Evolutionary conservation across 192 early-diverging fungal species (phyloP).

Genomic region (Umbelopsis isabellina): DNA sequence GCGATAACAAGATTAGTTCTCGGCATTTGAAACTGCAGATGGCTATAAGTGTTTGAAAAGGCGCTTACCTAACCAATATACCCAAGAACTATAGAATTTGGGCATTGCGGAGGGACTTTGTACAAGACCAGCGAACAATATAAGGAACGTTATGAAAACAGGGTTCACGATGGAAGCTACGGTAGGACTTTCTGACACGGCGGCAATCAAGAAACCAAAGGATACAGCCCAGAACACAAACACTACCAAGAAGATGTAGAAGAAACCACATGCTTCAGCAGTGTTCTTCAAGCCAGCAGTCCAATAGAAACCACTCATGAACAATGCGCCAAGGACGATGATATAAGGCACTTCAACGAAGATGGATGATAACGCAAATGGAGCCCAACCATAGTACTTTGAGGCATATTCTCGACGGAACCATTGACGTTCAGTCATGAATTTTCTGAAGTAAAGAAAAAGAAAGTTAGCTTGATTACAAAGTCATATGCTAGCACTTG

Average conservation of each 20-base stretch:
- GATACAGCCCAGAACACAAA: slow-evolving; percentile 68
- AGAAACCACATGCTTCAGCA: slow-evolving; percentile 59
- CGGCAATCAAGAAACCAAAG: slow-evolving; percentile 71
- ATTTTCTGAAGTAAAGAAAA: slow-evolving; percentile 29
- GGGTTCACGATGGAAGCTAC: slow-evolving; percentile 68
- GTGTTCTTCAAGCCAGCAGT: slow-evolving; percentile 60
- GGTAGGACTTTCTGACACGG: slow-evolving; percentile 57
- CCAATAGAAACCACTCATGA: slow-evolving; percentile 79
- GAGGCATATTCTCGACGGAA: slow-evolving; percentile 69
- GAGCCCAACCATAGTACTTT: slow-evolving; percentile 69
- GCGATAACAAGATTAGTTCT: not conserved
- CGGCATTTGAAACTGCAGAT: no score
- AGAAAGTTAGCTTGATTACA: not conserved
- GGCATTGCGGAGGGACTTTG: slow-evolving; percentile 65
- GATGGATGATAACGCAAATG: slow-evolving; percentile 67
- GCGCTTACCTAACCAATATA: slow-evolving; percentile 59
- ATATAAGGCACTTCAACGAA: slow-evolving; percentile 72
- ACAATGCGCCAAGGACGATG: slow-evolving; percentile 58
- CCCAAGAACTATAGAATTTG: slow-evolving; percentile 70
- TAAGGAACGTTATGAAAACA: slow-evolving; percentile 64
- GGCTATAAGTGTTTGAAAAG: slow-evolving; percentile 41
- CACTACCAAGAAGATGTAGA: slow-evolving; percentile 62
- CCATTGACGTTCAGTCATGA: slow-evolving; percentile 66
- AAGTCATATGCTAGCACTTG: no score
- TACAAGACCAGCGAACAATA: slow-evolving; percentile 74